Conservation (phyloP, 495 filamentous ascomycete species). For the Daldinia caldariorum region DNA sequence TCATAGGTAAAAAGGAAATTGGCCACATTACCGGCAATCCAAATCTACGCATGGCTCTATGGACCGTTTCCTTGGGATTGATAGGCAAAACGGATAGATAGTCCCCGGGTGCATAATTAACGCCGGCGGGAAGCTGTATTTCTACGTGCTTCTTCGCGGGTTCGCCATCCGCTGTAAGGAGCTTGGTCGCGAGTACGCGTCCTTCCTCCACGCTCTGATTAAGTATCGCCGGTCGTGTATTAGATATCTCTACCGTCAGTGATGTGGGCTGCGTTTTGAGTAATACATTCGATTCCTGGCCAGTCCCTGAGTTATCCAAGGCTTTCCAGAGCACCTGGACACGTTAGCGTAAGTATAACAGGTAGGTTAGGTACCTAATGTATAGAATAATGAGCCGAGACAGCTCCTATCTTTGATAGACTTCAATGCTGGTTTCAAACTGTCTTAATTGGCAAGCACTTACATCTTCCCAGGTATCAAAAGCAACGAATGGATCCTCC, state of each 20-base stretch:
- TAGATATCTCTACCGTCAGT: conserved; percentile 64
- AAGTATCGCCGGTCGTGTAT: conserved; percentile 45
- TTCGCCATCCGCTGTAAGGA: conserved; percentile 61
- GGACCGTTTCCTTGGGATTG: conserved; percentile 65
- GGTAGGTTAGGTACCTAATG: not conserved
- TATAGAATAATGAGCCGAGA: not conserved
- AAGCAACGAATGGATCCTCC: conserved; percentile 68
- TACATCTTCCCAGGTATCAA: conserved; percentile 67
- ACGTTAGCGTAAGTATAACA: not conserved
- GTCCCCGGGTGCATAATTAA: conserved; percentile 70
- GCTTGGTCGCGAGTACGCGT: conserved; percentile 58
- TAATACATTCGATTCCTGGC: conserved; percentile 57
- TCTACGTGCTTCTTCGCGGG: conserved; percentile 68
- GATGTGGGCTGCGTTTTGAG: conserved; percentile 58
- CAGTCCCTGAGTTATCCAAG: conserved; percentile 15
- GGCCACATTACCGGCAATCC: conserved; percentile 41
- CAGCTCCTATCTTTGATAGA: not conserved
- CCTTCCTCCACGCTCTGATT: conserved; percentile 65
- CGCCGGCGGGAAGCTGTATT: conserved; percentile 67
- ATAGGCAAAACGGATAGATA: conserved; percentile 72
- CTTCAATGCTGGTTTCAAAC: not conserved
- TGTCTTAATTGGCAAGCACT: not conserved
- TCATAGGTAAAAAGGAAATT: not conserved
- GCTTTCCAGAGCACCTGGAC: conserved; percentile 60
- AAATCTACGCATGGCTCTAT: conserved; percentile 48